Percentiles rank a stretch among this genome's conserved stretches.
phyloP scores from a whole-genome alignment of 257 asterid species.

The Jacaranda mimosifolia region DNA sequence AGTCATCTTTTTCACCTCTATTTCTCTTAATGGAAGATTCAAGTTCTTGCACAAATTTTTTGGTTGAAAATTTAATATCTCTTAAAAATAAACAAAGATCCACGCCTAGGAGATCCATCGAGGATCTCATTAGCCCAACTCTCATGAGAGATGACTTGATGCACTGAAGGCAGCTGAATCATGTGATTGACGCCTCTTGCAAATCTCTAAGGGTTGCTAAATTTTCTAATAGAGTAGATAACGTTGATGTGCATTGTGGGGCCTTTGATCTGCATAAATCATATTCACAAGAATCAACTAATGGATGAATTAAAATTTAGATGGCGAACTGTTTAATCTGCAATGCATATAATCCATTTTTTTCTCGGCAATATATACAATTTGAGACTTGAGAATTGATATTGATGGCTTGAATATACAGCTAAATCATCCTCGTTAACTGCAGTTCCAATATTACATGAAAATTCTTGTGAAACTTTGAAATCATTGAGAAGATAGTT shows the following conservation, averaged over 20 bases:
- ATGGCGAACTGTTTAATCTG: constrained; percentile 34
- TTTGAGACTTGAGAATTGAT: constrained; percentile 3
- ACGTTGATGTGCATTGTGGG: constrained; percentile 24
- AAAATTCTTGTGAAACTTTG: too few species aligned
- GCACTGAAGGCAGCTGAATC: constrained; percentile 45
- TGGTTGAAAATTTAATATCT: constrained; percentile 38
- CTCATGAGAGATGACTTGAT: constrained; percentile 31
- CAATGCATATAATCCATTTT: constrained; percentile 39
- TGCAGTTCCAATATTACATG: too few species aligned
- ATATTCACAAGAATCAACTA: constrained; percentile 22
- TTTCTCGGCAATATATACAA: neutral
- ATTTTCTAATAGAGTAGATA: constrained; percentile 32
- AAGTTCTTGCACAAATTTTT: constrained; percentile 43
- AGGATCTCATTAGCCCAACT: constrained; percentile 37
- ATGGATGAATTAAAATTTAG: constrained; percentile 37
- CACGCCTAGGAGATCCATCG: constrained; percentile 43
- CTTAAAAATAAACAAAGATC: constrained; percentile 41
- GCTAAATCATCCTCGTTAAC: too few species aligned
- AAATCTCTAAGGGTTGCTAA: constrained; percentile 43
- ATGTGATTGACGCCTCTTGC: constrained; percentile 33
- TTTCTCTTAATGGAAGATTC: constrained; percentile 46
- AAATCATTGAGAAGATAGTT: too few species aligned
- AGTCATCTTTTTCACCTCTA: constrained; percentile 29
- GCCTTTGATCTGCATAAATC: constrained; percentile 39
- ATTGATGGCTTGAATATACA: neutral